phyloP scores from a whole-genome alignment of 2,329 filamentous ascomycete species.

The Cladosporium sp. region DNA sequence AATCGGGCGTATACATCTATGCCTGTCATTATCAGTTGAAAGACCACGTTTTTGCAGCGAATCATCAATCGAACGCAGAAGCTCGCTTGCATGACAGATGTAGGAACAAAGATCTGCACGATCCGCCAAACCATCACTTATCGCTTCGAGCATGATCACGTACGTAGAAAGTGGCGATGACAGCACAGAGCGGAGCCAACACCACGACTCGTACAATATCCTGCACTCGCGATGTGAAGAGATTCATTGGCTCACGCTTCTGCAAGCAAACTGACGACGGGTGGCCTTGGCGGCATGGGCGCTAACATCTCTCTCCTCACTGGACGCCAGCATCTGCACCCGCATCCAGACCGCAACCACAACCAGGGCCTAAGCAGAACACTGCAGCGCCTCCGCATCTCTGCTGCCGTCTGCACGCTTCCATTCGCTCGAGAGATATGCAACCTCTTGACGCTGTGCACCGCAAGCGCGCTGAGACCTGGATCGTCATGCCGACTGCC shows the following conservation, averaged over 20 bases:
- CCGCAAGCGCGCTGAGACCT: slow-evolving; percentile 11
- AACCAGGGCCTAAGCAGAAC: neutral
- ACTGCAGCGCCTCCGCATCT: slow-evolving; percentile 18
- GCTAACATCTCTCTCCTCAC: slow-evolving; percentile 5
- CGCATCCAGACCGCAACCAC: slow-evolving; percentile 16
- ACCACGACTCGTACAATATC: slow-evolving; percentile 3
- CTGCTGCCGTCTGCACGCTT: neutral
- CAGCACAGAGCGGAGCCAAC: neutral
- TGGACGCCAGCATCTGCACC: slow-evolving; percentile 16
- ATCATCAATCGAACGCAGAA: neutral
- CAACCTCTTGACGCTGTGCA: slow-evolving; percentile 3
- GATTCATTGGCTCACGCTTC: neutral
- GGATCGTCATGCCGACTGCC: slow-evolving; percentile 9
- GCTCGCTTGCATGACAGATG: neutral
- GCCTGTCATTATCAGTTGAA: neutral
- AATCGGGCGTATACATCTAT: neutral
- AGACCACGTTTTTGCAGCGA: neutral
- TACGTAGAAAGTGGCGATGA: neutral
- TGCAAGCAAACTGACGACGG: slow-evolving; percentile 2
- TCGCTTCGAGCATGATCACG: neutral
- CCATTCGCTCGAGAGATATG: slow-evolving; percentile 2
- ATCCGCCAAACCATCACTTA: neutral
- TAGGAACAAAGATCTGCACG: neutral
- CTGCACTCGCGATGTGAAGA: slow-evolving; percentile 1
- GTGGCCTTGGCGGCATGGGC: slow-evolving; percentile 9